A percentile compares a stretch with the other conserved stretches of the same genome.
These are phyloP conservation scores for Ogataea naganishii DNA, from an alignment of 805 yeast species.

Conservation along the genomic window DNA sequence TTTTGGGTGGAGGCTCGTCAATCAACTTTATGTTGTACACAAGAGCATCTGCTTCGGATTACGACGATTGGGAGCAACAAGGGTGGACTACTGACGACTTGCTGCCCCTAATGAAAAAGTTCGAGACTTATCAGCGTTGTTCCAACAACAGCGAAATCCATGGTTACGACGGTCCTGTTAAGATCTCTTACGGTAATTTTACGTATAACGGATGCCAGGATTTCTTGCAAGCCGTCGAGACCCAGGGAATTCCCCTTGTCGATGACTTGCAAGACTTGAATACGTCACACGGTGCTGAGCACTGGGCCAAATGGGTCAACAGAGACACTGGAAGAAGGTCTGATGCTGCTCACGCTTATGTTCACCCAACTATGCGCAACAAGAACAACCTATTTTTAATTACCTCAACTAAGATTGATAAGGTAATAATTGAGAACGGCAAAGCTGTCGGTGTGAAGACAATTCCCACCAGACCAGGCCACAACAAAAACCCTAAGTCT, in stretches of 20 bases:
- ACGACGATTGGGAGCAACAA: constrained; percentile 21
- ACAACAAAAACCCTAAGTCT: constrained; percentile 9
- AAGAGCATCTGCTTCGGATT: constrained; percentile 23
- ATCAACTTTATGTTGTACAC: constrained; percentile 23
- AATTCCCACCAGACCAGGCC: constrained; percentile 15
- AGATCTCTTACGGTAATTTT: constrained; percentile 21
- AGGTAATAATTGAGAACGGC: constrained; percentile 19
- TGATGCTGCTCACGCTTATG: constrained; percentile 21
- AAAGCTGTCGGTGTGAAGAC: constrained; percentile 17
- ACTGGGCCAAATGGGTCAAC: constrained; percentile 23
- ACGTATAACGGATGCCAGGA: constrained; percentile 19
- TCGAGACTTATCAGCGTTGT: constrained; percentile 21
- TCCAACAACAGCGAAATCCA: constrained; percentile 21
- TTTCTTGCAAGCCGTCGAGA: constrained; percentile 18
- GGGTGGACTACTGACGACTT: constrained; percentile 21
- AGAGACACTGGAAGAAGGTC: constrained; percentile 22
- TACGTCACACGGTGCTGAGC: constrained; percentile 20
- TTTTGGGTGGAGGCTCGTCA: constrained; percentile 23
- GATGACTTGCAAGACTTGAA: constrained; percentile 19
- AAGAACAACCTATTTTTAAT: constrained; percentile 16
- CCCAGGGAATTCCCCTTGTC: constrained; percentile 19
- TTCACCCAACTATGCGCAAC: constrained; percentile 23
- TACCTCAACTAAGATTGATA: constrained; percentile 19
- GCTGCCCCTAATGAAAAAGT: constrained; percentile 19
- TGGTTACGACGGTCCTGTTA: constrained; percentile 23